Evolutionary conservation across 2,329 filamentous ascomycete genomes (phyloP).

Genomic region (Graphilbum sp.): DNA sequence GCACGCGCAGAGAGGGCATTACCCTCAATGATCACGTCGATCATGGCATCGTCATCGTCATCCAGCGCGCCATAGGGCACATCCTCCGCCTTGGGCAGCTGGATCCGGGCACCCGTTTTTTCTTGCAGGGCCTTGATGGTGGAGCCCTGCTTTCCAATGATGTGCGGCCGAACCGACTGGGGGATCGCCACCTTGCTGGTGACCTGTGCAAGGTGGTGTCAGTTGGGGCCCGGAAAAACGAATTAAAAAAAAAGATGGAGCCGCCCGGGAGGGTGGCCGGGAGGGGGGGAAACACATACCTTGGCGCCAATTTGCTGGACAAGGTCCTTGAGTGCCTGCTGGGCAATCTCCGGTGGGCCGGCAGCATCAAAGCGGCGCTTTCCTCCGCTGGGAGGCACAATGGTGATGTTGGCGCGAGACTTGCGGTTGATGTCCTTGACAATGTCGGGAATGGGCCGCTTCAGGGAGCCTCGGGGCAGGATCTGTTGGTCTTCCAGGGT

Average conservation of each 20-base stretch:
- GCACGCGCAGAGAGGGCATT: slow-evolving; percentile 76
- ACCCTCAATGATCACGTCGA: slow-evolving; percentile 80
- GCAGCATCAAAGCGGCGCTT: slow-evolving; percentile 69
- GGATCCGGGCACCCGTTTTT: slow-evolving; percentile 76
- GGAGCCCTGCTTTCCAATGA: slow-evolving; percentile 83
- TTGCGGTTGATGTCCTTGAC: slow-evolving; percentile 85
- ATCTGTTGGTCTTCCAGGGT: slow-evolving; percentile 61
- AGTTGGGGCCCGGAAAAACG: background rate
- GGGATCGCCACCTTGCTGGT: slow-evolving; percentile 66
- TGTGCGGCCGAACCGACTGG: slow-evolving; percentile 65
- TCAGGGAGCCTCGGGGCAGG: slow-evolving; percentile 59
- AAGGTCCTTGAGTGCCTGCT: slow-evolving; percentile 78
- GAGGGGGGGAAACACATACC: slow-evolving; percentile 27
- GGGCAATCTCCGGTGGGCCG: slow-evolving; percentile 68
- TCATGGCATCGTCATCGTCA: slow-evolving; percentile 66
- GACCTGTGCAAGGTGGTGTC: slow-evolving; percentile 8
- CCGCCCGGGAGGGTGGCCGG: background rate
- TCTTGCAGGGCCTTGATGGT: slow-evolving; percentile 84
- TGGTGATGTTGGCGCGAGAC: slow-evolving; percentile 71
- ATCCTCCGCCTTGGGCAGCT: slow-evolving; percentile 70
- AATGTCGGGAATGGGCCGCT: slow-evolving; percentile 70
- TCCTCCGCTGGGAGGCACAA: slow-evolving; percentile 56
- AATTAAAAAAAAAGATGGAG: background rate
- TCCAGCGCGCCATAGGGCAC: slow-evolving; percentile 35
- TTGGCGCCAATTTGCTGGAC: slow-evolving; percentile 76